phyloP scores from a whole-genome alignment of 306 rosid species.

The Quercus wislizeni region DNA sequence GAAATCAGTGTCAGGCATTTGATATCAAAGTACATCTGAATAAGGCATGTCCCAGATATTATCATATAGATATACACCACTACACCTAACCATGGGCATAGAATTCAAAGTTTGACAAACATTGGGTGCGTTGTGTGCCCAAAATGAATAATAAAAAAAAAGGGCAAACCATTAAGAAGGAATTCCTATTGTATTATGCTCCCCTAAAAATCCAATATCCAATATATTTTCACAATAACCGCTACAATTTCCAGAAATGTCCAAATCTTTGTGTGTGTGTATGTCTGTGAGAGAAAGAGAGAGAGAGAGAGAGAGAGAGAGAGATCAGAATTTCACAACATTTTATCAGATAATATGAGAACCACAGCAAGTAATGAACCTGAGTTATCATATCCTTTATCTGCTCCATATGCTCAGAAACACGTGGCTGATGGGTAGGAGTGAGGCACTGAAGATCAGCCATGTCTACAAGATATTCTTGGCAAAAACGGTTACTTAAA shows the following conservation, averaged over 20 bases:
- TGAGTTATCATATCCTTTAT: conserved; percentile 77
- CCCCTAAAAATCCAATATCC: background rate
- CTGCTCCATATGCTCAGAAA: conserved; percentile 83
- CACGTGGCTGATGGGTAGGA: conserved; percentile 88
- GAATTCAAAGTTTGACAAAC: background rate
- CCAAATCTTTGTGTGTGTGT: background rate
- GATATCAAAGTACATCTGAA: background rate
- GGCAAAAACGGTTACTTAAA: conserved; percentile 70
- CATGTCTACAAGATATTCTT: conserved; percentile 81
- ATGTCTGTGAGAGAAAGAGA: too few species aligned
- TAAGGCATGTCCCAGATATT: background rate
- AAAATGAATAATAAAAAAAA: background rate
- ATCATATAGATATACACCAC: background rate
- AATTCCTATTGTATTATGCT: background rate
- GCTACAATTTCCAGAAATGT: background rate
- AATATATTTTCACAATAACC: background rate
- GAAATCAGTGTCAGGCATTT: background rate
- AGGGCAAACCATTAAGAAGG: background rate
- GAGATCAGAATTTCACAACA: background rate
- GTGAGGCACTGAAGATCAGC: conserved; percentile 70
- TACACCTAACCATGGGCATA: background rate
- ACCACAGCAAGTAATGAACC: conserved; percentile 31
- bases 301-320: background rate
- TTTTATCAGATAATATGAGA: background rate
- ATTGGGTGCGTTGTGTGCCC: background rate